Percentiles rank a stretch among this genome's conserved stretches.
phyloP scores from a whole-genome alignment of 306 rosid species.

The Cicer yamashitae region DNA sequence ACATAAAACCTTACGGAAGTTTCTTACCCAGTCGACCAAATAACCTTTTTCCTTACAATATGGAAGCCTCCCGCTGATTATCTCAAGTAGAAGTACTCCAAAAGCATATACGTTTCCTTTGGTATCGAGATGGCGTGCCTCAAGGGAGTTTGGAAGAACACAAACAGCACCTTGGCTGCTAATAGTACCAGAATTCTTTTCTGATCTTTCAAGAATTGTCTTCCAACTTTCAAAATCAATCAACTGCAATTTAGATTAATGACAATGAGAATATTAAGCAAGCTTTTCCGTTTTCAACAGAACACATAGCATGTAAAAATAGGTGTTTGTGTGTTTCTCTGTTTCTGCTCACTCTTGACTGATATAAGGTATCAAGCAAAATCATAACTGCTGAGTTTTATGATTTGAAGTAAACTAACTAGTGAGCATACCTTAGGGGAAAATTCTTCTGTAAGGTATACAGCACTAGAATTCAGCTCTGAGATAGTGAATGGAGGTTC shows the following conservation, averaged over 20 bases:
- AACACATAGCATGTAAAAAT: background rate
- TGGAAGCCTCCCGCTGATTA: constrained; percentile 89
- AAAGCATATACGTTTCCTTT: constrained; percentile 82
- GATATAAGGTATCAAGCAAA: constrained; percentile 23
- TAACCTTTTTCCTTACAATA: constrained; percentile 77
- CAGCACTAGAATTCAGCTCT: constrained; percentile 88
- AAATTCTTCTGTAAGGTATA: constrained; percentile 95
- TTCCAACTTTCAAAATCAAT: constrained; percentile 99
- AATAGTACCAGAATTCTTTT: constrained; percentile 77
- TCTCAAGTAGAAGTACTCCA: constrained; percentile 84
- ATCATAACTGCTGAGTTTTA: background rate
- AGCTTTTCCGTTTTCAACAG: constrained; percentile 37
- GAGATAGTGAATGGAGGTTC: constrained; percentile 96
- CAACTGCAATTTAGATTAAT: constrained; percentile 59
- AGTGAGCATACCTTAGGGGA: constrained; percentile 75
- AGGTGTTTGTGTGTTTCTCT: background rate
- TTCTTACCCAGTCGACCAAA: constrained; percentile 95
- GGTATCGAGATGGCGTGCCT: constrained; percentile 84
- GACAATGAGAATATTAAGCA: constrained; percentile 37
- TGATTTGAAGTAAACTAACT: constrained; percentile 24
- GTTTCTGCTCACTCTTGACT: constrained; percentile 27
- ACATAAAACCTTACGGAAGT: constrained; percentile 35
- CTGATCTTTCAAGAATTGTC: constrained; percentile 87
- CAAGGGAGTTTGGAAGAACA: constrained; percentile 83
- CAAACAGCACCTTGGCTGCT: constrained; percentile 79